Base-by-base conservation (phyloP, 805 yeast species). In the Torulaspora quercuum region DNA sequence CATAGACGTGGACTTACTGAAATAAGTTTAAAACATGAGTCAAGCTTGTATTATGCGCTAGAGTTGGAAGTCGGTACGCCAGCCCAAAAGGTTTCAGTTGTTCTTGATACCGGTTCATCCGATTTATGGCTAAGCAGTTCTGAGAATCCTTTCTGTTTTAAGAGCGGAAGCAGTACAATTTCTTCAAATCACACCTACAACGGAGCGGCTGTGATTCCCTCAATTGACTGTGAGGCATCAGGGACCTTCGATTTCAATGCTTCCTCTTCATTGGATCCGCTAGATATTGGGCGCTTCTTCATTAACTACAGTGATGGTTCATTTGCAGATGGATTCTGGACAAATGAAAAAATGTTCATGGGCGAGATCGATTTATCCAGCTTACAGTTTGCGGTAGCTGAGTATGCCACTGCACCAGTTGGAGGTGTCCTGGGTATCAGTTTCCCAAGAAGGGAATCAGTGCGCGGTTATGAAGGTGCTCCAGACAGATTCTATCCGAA, bases 401-500 rank as follows among this genome's bases (percentile, higher is more conserved):
- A 73, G 47, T 54, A 59, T 25, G 72, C 82, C 3, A 73, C 76
- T 38, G 75, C 84, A 3, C 60, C 75, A 12, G 44, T 55, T 5
- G 40, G 47, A 19, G 88, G 90, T 25, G 87, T 82, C 11, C 60
- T 81, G 27, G 85, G 87, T 11, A 73, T 82, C 40, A 87, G 89
- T 1, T 68, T 79, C 19, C 60, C 70, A 3, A 78, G 77, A 20
- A 69, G 80, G 35, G 94, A 86, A 57, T 67, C 75, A 2, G 53
- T 53, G 8, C 21, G 19, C n/a, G 53, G 55, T 5, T 55, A 55
- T 33, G 45, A 44, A 2, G 41, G 43, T 23, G 54, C 56, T 4
- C 46, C 57, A 2, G 34, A 46, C 16, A 20, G 33, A 19, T 48
- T 37, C 26, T 84, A 83, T 58, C 68, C 69, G 35, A 83, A 83